Evolutionary conservation across 169 alveolate genomes (phyloP).

Genomic region (Haemoproteus tartakovskyi): DNA sequence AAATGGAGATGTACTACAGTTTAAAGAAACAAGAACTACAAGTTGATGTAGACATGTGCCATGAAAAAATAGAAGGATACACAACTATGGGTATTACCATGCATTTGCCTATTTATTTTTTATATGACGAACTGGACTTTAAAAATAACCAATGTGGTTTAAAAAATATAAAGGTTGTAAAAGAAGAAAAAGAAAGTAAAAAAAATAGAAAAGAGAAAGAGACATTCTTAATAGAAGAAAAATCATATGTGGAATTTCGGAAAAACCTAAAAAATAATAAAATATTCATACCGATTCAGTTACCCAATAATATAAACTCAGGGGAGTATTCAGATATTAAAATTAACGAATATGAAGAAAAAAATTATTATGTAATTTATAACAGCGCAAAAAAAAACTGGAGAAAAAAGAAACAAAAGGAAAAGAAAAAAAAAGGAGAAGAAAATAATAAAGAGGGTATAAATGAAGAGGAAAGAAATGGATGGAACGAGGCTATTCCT

Average conservation of each 20-base stretch:
- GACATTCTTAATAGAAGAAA: slow-evolving; percentile 2
- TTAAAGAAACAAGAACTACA: slow-evolving; percentile 34
- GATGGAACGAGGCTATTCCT: no score
- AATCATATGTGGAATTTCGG: slow-evolving; percentile 20
- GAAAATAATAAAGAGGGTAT: no score
- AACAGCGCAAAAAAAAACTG: not conserved
- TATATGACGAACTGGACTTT: slow-evolving; percentile 52
- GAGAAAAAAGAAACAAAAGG: not conserved
- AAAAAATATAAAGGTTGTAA: slow-evolving; percentile 15
- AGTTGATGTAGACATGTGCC: slow-evolving; percentile 45
- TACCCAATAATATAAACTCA: slow-evolving; percentile 40
- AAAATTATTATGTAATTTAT: slow-evolving; percentile 37
- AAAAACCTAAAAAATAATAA: slow-evolving; percentile 14
- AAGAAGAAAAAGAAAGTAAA: not conserved
- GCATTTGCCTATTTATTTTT: slow-evolving; percentile 55
- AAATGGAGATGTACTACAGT: slow-evolving; percentile 11
- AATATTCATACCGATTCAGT: slow-evolving; percentile 21
- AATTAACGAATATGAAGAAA: slow-evolving; percentile 10
- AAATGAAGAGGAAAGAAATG: no score
- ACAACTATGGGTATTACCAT: slow-evolving; percentile 32
- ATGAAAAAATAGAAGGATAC: slow-evolving; percentile 43
- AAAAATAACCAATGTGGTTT: slow-evolving; percentile 4
- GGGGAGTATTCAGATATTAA: slow-evolving; percentile 24
- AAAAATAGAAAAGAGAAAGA: slow-evolving; percentile 4
- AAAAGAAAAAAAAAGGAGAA: no score